Conservation (phyloP, 768 basidiomycete species). For the Phaeotremella skinneri region DNA sequence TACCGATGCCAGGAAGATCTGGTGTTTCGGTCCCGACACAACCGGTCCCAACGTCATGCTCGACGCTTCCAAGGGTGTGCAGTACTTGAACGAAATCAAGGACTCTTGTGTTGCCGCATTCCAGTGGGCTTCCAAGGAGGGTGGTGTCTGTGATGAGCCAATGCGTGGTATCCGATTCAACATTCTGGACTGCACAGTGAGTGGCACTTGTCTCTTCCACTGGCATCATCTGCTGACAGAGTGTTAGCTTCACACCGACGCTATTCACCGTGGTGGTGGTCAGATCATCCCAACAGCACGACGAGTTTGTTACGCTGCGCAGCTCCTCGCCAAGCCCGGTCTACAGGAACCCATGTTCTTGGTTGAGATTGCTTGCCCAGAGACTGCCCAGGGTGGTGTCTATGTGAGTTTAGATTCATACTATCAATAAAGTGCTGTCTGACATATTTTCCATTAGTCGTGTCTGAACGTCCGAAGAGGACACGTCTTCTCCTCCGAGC, state of each 20-base stretch:
- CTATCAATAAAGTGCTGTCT: slow-evolving; percentile 56
- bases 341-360: slow-evolving; percentile 97
- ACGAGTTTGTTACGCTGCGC: slow-evolving; percentile 93
- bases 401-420: slow-evolving; percentile 56
- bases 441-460: slow-evolving; percentile 53
- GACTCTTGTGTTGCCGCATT: slow-evolving; percentile 98
- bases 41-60: slow-evolving; percentile 95
- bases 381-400: slow-evolving; percentile 95
- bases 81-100: slow-evolving; percentile 99
- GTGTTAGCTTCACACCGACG: slow-evolving; percentile 86
- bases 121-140: slow-evolving; percentile 99
- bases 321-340: slow-evolving; percentile 82
- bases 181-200: slow-evolving; percentile 84
- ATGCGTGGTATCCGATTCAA: slow-evolving; percentile 99
- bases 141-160: slow-evolving; percentile 92
- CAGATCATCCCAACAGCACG: slow-evolving; percentile 94
- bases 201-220: slow-evolving; percentile 8
- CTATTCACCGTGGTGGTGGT: slow-evolving; percentile 98
- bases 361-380: slow-evolving; percentile 98
- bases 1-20: slow-evolving; percentile 98
- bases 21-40: slow-evolving; percentile 99
- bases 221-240: background rate
- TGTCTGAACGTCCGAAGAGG: slow-evolving; percentile 87
- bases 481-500: slow-evolving; percentile 97
- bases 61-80: slow-evolving; percentile 98